Base-by-base conservation (phyloP, 805 yeast species). In the Wickerhamiella shivajii region DNA sequence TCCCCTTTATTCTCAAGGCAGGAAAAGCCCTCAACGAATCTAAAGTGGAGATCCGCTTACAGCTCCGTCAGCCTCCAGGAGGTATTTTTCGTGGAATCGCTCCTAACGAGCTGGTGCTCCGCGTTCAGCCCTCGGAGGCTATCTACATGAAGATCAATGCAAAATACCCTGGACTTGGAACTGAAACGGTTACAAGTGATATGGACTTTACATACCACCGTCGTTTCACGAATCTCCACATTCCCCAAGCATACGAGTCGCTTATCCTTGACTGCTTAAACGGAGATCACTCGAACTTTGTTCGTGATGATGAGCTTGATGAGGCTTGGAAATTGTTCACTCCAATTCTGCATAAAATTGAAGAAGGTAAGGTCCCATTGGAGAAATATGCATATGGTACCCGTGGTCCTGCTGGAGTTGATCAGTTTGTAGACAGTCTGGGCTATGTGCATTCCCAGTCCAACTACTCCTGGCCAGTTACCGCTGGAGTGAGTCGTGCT, bases 171-270 rank as follows among this genome's bases (percentile, higher is more conserved):
- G 98, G 98, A 44, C 66, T 85, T 39, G 68, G 87, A 32, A 77
- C 78, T 46, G 69, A 71, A 47, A 77, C 90, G 13, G 72, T 87
- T 19, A 69, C 80, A 39, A 81, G 94, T 18, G 96, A 87, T 53
- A 71, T 90, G 50, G 95, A 90, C 54, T 66, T 90, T 51, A 78
- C 92, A 22, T 90, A 90, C 57, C 61, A 75, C 36, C 64, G 66
- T 32, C 73, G 96, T 53, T 90, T 77, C 63, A 63, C 78, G 43
- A 77, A 81, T 52, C 77, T 81, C 61, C 78, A 90, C 76, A 85
- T 90, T 50, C 97, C 98, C 28, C 95, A 87, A 64, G 97, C 97
- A 26, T 90, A 90, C 58, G 98, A 90, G 64, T 78, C 95, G 1
- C 71, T 90, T 47, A 81, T 90, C 49, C 73, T 92, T 58, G 97